phyloP scores from a whole-genome alignment of 306 rosid species.

The Begonia loranthoides region DNA sequence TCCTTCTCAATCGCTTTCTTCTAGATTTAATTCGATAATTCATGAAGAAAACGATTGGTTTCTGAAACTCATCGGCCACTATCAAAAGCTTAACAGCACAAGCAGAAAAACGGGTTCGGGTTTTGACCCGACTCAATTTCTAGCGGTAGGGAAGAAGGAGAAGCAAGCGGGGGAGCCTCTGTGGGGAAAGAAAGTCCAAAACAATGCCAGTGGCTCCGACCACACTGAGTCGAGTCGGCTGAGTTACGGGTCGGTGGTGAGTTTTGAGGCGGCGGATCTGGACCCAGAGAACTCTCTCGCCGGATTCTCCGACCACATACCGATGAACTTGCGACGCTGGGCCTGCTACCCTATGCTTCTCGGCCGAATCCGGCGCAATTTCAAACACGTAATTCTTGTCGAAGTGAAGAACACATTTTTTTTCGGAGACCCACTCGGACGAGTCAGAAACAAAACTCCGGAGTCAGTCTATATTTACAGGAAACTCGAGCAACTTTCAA shows the following conservation, averaged over 20 bases:
- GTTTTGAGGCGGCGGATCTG: slow-evolving; percentile 62
- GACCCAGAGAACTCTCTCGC: slow-evolving; percentile 84
- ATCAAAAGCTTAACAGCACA: slow-evolving; percentile 15
- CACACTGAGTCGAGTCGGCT: slow-evolving; percentile 16
- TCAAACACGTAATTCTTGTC: slow-evolving; percentile 55
- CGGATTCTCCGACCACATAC: slow-evolving; percentile 52
- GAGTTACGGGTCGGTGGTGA: slow-evolving; percentile 69
- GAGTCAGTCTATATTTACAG: slow-evolving; percentile 35
- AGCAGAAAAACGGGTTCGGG: slow-evolving; percentile 5
- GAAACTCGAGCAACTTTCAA: neutral
- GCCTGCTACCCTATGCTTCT: slow-evolving; percentile 82
- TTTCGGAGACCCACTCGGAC: slow-evolving; percentile 43
- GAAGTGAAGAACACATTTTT: slow-evolving; percentile 34
- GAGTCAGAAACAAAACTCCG: slow-evolving; percentile 37
- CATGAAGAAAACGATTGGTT: slow-evolving; percentile 44
- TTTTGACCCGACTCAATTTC: slow-evolving; percentile 34
- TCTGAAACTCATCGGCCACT: slow-evolving; percentile 19
- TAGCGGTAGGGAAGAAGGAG: slow-evolving; percentile 16
- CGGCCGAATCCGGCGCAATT: slow-evolving; percentile 61
- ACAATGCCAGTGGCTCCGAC: slow-evolving; percentile 5
- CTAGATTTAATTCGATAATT: slow-evolving; percentile 27
- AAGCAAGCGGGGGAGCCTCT: slow-evolving; percentile 27
- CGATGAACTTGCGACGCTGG: slow-evolving; percentile 64
- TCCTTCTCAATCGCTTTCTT: slow-evolving; percentile 14
- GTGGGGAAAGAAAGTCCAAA: slow-evolving; percentile 42